Base-by-base conservation (phyloP, 2,329 filamentous ascomycete species). In the Cryphonectria nitschkei region DNA sequence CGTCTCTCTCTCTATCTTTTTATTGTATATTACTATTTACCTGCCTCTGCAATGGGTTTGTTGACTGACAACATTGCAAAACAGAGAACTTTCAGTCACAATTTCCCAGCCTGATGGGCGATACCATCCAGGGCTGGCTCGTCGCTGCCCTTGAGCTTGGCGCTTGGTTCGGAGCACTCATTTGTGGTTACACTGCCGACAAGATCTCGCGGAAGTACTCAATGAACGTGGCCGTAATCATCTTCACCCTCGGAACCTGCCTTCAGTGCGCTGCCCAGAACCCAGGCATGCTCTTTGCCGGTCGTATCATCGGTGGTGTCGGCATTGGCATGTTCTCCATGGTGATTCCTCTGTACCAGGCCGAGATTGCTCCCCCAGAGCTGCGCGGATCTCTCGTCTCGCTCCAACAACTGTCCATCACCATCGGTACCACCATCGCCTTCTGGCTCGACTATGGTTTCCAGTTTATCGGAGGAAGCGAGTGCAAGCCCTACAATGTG, bases 141-240 rank as follows among this genome's bases (percentile, higher is more conserved):
- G 79, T 78, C 5, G 81, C 86, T 2, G 88, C 88, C 73, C 83
- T 89, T 50, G 87, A 89, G 77, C 82, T 90, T 16, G 87, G 87
- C 72, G 88, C 87, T 67, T 89, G 87, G 87, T 76, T 88, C 46
- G 88, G 88, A 56, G 83, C 85, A 6, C 78, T 90, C 41, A 82
- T 85, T 74, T 86, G 83, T 54, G 87, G 87, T 1, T 87, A 87
- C 74, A 79, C 89, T 32, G 87, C 87, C 3, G 87, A 89, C 74
- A 81, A 82, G n/a, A 75, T 85, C 29, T 86, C 84, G 5, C 82
- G 88, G 60, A 88, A 89, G 75, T 85, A 86, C 68, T 83, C 84
- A 34, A 79, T 80, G 76, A 78, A 79, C 74, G 72, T 77, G 41
- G 78, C 78, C 6, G 78, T 79, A 2, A 8, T 78, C 50, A 75